These are phyloP conservation scores for Davidsoniella virescens DNA, from an alignment of 2,329 filamentous ascomycete genomes.

Conservation along the genomic window DNA sequence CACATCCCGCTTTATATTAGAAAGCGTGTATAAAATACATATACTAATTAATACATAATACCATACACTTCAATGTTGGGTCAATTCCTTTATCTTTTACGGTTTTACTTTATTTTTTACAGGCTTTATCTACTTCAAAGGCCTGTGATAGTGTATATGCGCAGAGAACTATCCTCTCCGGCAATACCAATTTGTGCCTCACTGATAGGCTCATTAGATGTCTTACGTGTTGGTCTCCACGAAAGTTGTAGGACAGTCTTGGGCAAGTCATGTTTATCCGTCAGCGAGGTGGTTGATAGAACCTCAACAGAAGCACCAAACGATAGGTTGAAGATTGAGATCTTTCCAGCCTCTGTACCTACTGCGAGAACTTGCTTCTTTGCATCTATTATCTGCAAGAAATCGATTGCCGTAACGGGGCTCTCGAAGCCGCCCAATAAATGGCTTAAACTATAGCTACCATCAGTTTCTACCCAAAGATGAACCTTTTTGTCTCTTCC, in stretches of 20 bases:
- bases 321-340: slow-evolving; percentile 17
- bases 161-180: slow-evolving; percentile 44
- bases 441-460: slow-evolving; percentile 12
- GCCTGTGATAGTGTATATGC: slow-evolving; percentile 33
- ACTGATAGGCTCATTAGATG: slow-evolving; percentile 6
- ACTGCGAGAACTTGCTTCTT: slow-evolving; percentile 30
- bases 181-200: slow-evolving; percentile 29
- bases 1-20: neutral
- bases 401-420: slow-evolving; percentile 57
- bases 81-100: neutral
- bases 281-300: slow-evolving; percentile 5
- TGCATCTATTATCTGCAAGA: slow-evolving; percentile 26
- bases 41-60: slow-evolving; percentile 3
- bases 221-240: slow-evolving; percentile 40
- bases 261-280: slow-evolving; percentile 28
- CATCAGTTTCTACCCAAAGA: slow-evolving; percentile 38
- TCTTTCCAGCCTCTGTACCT: slow-evolving; percentile 38
- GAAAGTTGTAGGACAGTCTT: slow-evolving; percentile 50
- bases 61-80: neutral
- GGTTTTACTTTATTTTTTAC: slow-evolving; percentile 10
- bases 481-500: slow-evolving; percentile 77
- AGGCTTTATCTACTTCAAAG: neutral
- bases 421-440: slow-evolving; percentile 33
- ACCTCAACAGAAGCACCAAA: neutral
- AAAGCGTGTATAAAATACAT: slow-evolving; percentile 5